A percentile compares a stretch with the other conserved stretches of the same genome.
phyloP scores from a whole-genome alignment of 306 rosid species.

The Ormosia emarginata region DNA sequence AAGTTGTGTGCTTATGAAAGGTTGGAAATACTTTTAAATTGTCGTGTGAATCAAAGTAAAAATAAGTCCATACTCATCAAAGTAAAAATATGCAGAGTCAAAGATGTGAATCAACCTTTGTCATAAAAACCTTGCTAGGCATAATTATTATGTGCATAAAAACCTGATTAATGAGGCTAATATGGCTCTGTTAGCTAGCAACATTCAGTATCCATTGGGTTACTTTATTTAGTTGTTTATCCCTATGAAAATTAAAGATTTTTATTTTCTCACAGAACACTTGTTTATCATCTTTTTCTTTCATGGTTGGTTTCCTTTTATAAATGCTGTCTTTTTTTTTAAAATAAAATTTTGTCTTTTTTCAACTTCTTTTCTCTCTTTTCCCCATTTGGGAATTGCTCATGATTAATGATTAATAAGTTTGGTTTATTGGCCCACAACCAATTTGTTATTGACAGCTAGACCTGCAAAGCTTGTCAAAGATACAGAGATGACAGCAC shows the following conservation, averaged over 20 bases:
- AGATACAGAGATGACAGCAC: constrained; percentile 60
- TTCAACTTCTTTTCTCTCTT: not conserved
- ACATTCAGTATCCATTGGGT: not conserved
- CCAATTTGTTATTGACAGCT: constrained; percentile 35
- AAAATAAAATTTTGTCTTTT: not conserved
- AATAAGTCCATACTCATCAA: not conserved
- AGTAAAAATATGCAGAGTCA: not conserved
- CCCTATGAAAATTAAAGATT: not conserved
- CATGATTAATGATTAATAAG: not conserved
- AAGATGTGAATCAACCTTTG: not conserved
- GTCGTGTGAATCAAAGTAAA: not conserved
- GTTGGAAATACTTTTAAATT: not conserved
- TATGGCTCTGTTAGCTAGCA: not conserved
- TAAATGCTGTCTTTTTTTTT: not conserved
- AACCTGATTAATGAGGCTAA: not conserved
- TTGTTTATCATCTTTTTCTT: not conserved
- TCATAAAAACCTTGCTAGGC: not conserved
- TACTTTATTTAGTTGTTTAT: too few species aligned
- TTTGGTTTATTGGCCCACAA: not conserved
- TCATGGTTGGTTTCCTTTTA: not conserved
- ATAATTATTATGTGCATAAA: not conserved
- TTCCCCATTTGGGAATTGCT: not conserved
- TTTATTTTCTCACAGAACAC: not conserved
- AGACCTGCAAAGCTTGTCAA: constrained; percentile 61
- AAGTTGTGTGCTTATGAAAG: not conserved